Conservation (phyloP, 1,284 basidiomycete species). For the Peniophora sp. region DNA sequence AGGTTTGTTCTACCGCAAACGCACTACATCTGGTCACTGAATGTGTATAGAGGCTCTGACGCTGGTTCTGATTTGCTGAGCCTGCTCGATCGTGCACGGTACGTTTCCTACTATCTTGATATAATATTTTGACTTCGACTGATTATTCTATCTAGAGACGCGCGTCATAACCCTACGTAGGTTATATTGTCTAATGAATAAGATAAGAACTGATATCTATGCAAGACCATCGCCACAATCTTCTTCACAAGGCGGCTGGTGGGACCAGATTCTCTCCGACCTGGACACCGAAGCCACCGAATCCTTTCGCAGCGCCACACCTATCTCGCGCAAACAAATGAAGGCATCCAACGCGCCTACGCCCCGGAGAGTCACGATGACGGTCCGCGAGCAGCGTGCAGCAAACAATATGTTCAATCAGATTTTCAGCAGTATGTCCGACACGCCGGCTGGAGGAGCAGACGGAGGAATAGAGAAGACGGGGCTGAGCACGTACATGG, state of each 20-base stretch:
- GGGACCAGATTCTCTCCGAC: not conserved
- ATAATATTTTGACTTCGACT: too few relatives aligned
- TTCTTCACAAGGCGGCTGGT: not conserved
- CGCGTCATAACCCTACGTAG: too few relatives aligned
- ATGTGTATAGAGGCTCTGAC: not conserved
- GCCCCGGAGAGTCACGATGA: not conserved
- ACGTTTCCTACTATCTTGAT: too few relatives aligned
- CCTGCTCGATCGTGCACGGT: too few relatives aligned
- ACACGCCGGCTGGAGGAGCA: not conserved
- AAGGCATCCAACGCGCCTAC: not conserved
- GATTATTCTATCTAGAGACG: too few relatives aligned
- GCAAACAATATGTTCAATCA: not conserved
- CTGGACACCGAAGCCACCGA: not conserved
- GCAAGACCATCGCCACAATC: too few relatives aligned
- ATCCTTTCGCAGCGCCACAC: not conserved
- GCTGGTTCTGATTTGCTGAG: too few relatives aligned
- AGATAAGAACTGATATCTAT: too few relatives aligned
- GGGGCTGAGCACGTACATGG: constrained; percentile 33
- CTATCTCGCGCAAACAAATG: not conserved
- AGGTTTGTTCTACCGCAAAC: not conserved
- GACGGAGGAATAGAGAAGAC: not conserved
- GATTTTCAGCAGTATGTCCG: not conserved
- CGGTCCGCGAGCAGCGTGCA: not conserved
- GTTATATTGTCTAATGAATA: too few relatives aligned
- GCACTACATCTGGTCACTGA: not conserved